Conservation (phyloP, 371 early-diverging fungal species). For the Mortierella sp. region DNA sequence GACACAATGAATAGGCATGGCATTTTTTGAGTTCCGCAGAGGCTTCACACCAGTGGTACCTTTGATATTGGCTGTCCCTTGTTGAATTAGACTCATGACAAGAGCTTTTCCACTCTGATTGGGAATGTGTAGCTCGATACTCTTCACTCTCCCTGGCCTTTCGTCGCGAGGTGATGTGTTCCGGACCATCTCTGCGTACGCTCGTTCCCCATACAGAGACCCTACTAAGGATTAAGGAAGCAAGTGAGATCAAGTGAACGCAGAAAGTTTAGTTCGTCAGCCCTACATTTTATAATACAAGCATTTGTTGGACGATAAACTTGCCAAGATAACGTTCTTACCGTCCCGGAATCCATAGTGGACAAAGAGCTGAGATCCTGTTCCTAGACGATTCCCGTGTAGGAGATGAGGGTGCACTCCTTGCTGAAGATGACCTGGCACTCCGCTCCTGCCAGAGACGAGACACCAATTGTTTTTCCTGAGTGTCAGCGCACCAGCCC, state of each 20-base stretch:
- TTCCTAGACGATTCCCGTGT: constrained; percentile 26
- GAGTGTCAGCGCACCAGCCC: constrained; percentile 77
- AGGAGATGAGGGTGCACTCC: background rate
- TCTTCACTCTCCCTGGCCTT: constrained; percentile 26
- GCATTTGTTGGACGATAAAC: background rate
- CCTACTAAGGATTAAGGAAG: constrained; percentile 55
- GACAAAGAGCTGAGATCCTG: constrained; percentile 59
- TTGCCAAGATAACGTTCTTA: constrained; percentile 29
- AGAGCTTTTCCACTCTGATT: constrained; percentile 47
- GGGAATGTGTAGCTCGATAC: constrained; percentile 50
- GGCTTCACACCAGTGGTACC: constrained; percentile 11
- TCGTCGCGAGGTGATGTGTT: constrained; percentile 20
- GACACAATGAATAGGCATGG: background rate
- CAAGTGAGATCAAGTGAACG: background rate
- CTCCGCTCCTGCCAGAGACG: constrained; percentile 61
- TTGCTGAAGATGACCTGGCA: constrained; percentile 32
- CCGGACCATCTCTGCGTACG: constrained; percentile 56
- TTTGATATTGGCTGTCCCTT: constrained; percentile 32
- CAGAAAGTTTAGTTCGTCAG: no score
- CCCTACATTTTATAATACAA: background rate
- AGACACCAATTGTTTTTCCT: constrained; percentile 79
- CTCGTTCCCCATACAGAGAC: constrained; percentile 58
- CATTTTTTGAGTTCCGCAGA: background rate
- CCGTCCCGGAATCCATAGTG: constrained; percentile 75
- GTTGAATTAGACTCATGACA: constrained; percentile 42